phyloP scores from a whole-genome alignment of 1,139 yeast genomes.

The Kodamaea plutei region DNA sequence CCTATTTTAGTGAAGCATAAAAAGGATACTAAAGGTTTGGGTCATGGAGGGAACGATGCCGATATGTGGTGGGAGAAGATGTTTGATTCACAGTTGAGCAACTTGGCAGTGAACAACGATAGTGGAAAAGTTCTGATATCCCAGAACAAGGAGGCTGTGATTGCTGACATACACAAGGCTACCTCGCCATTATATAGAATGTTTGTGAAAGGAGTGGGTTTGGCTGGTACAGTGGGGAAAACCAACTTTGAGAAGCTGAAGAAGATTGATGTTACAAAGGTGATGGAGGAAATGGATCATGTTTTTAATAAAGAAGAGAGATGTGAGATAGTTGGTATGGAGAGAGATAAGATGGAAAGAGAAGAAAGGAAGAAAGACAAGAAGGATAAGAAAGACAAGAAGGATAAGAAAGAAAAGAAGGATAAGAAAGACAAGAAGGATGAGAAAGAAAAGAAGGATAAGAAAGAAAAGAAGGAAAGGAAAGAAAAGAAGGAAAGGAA shows the following conservation, averaged over 20 bases:
- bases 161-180: slow-evolving; percentile 42
- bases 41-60: slow-evolving; percentile 62
- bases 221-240: slow-evolving; percentile 69
- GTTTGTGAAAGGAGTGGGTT: slow-evolving; percentile 84
- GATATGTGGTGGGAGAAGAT: slow-evolving; percentile 97
- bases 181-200: slow-evolving; percentile 61
- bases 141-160: slow-evolving; percentile 40
- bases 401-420: slow-evolving; percentile 8
- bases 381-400: slow-evolving; percentile 7
- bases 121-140: slow-evolving; percentile 28
- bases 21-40: slow-evolving; percentile 85
- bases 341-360: slow-evolving; percentile 9
- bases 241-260: slow-evolving; percentile 17
- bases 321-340: slow-evolving; percentile 6
- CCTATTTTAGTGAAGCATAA: slow-evolving; percentile 90
- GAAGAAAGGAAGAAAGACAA: slow-evolving; percentile 8
- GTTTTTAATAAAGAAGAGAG: slow-evolving; percentile 7
- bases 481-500: slow-evolving; percentile 11
- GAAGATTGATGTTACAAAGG: slow-evolving; percentile 13
- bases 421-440: slow-evolving; percentile 7
- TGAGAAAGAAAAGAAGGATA: slow-evolving; percentile 11
- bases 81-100: slow-evolving; percentile 88
- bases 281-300: slow-evolving; percentile 12
- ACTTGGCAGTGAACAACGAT: slow-evolving; percentile 54
- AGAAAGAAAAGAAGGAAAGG: slow-evolving; percentile 9